phyloP scores from a whole-genome alignment of 345 rosid genomes.

The Arabis hirsuta region DNA sequence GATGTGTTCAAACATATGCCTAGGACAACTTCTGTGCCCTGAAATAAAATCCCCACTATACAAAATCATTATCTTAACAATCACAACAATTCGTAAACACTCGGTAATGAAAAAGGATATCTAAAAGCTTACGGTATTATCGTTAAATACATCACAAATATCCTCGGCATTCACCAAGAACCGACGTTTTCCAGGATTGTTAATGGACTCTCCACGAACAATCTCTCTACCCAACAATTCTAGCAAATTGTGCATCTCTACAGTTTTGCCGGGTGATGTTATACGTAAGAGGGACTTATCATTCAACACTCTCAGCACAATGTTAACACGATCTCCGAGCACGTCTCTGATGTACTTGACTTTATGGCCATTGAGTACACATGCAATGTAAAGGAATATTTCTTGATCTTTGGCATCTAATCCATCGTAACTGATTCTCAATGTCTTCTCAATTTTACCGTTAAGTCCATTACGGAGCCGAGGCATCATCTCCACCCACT shows the following conservation, averaged over 20 bases:
- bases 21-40: too few species aligned
- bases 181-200: slow-evolving; percentile 23
- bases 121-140: not conserved
- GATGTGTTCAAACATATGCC: too few species aligned
- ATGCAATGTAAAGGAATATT: slow-evolving; percentile 40
- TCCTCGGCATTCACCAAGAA: slow-evolving; percentile 7
- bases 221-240: too few species aligned
- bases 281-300: slow-evolving; percentile 37
- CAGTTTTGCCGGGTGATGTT: not conserved
- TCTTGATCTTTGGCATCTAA: not conserved
- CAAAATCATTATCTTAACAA: too few species aligned
- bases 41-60: too few species aligned
- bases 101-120: not conserved
- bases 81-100: too few species aligned
- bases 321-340: not conserved
- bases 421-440: slow-evolving; percentile 19
- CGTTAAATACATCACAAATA: not conserved
- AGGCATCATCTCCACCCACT: slow-evolving; percentile 30
- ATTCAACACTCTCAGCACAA: too few species aligned
- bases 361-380: slow-evolving; percentile 13
- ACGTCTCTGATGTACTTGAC: not conserved
- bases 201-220: too few species aligned
- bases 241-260: not conserved
- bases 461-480: slow-evolving; percentile 16
- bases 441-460: not conserved